Conservation (phyloP, 768 basidiomycete species). For the Podaxis sp. region DNA sequence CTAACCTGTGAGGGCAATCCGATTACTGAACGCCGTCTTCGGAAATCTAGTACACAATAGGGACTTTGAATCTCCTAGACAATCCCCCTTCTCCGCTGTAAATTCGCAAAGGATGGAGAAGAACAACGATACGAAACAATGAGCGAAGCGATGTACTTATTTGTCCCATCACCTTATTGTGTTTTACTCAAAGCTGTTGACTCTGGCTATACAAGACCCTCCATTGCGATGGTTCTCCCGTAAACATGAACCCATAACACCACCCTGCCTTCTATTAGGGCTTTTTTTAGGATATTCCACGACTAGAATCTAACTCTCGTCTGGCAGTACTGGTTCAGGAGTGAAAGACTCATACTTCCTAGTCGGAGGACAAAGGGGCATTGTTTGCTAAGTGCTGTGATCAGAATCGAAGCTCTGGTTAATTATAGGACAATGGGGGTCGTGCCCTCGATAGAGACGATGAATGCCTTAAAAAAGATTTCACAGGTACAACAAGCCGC, state of each 20-base stretch:
- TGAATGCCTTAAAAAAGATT: neutral
- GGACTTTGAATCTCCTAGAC: neutral
- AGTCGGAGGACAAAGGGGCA: constrained; percentile 1
- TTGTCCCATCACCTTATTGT: neutral
- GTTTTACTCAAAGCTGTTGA: neutral
- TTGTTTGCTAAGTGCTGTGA: neutral
- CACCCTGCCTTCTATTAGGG: neutral
- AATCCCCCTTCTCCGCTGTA: neutral
- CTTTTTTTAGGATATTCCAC: neutral
- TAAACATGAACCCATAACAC: neutral
- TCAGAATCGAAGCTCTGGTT: constrained; percentile 6
- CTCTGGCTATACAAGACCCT: neutral
- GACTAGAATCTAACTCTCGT: neutral
- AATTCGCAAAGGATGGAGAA: neutral
- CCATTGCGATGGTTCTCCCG: neutral
- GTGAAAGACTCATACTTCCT: neutral
- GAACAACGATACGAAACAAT: neutral
- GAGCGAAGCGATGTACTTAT: neutral
- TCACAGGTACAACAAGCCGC: no score
- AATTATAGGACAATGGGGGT: constrained; percentile 3
- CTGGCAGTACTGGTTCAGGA: constrained; percentile 1
- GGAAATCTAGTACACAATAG: neutral
- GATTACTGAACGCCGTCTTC: constrained; percentile 5
- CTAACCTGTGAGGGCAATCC: constrained; percentile 1
- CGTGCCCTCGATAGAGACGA: neutral